Evolutionary conservation across 495 filamentous ascomycete species (phyloP), one percentile per base, ranked within the genome.

Genomic region (Daldinia vernicosa): DNA sequence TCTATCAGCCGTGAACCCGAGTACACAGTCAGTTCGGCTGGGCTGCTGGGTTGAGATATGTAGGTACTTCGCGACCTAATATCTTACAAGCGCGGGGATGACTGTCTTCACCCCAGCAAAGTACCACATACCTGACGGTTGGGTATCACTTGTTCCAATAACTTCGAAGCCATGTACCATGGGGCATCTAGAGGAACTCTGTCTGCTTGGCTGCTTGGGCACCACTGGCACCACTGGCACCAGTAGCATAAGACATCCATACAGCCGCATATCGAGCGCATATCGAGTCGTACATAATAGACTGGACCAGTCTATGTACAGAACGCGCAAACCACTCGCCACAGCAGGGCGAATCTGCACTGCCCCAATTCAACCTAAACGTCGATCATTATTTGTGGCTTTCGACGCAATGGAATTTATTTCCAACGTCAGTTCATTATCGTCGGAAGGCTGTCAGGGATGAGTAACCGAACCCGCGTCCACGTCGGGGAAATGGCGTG

Each of bases 241-340:
- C 35, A 17, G 66, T 62, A 43, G 24, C 58, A 66, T 62, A 32
- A 70, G 66, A 65, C 54, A 35, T 35, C 33, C 33, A 30, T 30
- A 30, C 28, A 74, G 71, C 61, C 66, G 66, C 66, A 70, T 64
- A 66, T 74, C 58, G 2, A 33, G 9, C 67, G 67, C 71, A 70
- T 67, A 63, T 74, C 58, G 50, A 54, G 67, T 70, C 58, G 45
- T 32, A 73, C 69, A 63, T 12, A 35, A 35, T 35, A 8, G 70
- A 64, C 47, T 65, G 24, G 50, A 28, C 57, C 43, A 53, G 35
- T 14, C 12, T 40, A 15, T 53, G 26, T 51, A 27, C 63, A 40
- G 69, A 64, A 72, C 71, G 66, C 71, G 62, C 66, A 74, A 74
- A 65, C 54, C 66, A 74, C 71, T 70, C 71, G 71, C 71, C 71